These are phyloP conservation scores for Yamadazyma ubonensis DNA, from an alignment of 805 yeast species.

Conservation along the genomic window DNA sequence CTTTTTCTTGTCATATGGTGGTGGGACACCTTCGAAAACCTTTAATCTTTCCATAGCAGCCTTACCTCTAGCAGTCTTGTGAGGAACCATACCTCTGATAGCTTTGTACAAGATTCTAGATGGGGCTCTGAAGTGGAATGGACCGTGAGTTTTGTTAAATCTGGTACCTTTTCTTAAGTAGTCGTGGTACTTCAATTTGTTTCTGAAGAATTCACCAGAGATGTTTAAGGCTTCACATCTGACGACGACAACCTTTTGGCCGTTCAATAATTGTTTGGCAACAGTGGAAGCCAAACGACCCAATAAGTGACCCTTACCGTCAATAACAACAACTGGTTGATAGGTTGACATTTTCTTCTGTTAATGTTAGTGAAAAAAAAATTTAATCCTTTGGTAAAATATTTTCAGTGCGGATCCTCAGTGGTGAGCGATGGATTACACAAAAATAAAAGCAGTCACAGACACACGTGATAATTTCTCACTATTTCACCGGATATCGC, in stretches of 20 bases:
- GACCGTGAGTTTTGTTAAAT: conserved; percentile 98
- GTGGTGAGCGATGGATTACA: conserved; percentile 5
- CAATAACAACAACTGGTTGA: conserved; percentile 97
- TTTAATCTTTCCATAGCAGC: conserved; percentile 99
- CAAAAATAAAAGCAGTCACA: conserved; percentile 15
- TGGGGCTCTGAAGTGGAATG: conserved; percentile 99
- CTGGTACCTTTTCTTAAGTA: conserved; percentile 99
- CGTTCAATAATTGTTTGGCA: conserved; percentile 97
- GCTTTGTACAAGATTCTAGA: conserved; percentile 99
- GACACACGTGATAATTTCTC: conserved; percentile 6
- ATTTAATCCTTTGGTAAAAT: conserved; percentile 7
- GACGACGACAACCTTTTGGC: conserved; percentile 96
- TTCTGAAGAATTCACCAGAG: conserved; percentile 99
- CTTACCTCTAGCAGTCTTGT: conserved; percentile 99
- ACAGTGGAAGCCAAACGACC: conserved; percentile 99
- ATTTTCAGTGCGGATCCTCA: conserved; percentile 2
- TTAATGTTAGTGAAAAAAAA: conserved; percentile 11
- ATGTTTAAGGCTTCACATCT: conserved; percentile 98
- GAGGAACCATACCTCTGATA: conserved; percentile 98
- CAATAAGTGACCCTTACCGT: conserved; percentile 99
- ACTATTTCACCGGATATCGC: no score
- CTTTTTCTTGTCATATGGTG: conserved; percentile 99
- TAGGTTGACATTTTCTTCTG: conserved; percentile 63
- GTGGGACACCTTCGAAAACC: conserved; percentile 99
- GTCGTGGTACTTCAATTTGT: conserved; percentile 99